Base-by-base conservation (phyloP, 2,329 filamentous ascomycete species). In the Sporothrix dimorphospora region DNA sequence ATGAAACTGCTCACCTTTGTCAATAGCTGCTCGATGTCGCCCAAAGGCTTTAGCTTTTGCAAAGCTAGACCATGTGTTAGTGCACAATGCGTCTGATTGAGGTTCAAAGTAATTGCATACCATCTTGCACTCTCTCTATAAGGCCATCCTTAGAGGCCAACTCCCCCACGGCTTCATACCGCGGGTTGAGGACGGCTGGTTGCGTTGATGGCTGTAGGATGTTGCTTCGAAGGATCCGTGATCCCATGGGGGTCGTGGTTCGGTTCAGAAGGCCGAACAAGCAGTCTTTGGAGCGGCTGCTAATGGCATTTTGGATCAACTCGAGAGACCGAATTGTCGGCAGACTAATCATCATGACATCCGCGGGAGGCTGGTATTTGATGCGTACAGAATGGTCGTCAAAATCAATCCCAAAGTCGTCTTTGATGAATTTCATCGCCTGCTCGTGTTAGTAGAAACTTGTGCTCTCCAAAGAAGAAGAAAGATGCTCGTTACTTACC, bases 261-360 rank as follows among this genome's bases (percentile, higher is more conserved):
- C 94, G 87, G 77, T 98, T 97, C 61, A 99, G 82, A 0, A 98
- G 81, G 0, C 94, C 94, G 74, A 94, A 95, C 0, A 99, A 83
- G 75, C 91, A 95, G 51, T 95, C 89, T 74, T 90, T 93, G 0
- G 94, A 97, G 75, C 92, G 94, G 0, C 89, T 78, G 76, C 91
- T 90, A 14, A 92, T 90, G 0, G 94, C 79, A 75, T 98, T 99
- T 77, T 97, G 94, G 34, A 98, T 92, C 6, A 99, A 86, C 79
- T 99, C 96, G 3, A 99, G 84, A 0, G 94, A 94, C 49, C 91
- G 87, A 38, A 98, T 93, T 0, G 94, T 97, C 0, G 93, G 91
- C 2, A 96, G 86, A 77, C 98, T 95, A 76, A 98, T 97, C 88
- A 97, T 93, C 94, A 98, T 97, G 0, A 94, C 93, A 30, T 95